Percentiles rank a stretch among this genome's conserved stretches.
These are phyloP conservation scores for Phytophthora cactorum DNA, from an alignment of 352 stramenopile species.

Conservation along the genomic window DNA sequence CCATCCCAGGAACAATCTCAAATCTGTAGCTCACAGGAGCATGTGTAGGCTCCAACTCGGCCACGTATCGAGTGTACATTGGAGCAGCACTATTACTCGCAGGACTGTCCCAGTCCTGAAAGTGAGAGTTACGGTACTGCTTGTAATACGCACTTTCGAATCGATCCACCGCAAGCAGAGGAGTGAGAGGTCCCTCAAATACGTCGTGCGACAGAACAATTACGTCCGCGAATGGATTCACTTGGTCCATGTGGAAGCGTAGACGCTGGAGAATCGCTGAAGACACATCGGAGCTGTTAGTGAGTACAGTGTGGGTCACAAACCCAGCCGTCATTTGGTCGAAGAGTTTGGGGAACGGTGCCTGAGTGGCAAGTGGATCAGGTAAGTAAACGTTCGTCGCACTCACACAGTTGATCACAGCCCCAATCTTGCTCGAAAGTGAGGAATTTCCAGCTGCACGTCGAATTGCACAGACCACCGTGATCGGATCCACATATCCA, in stretches of 20 bases:
- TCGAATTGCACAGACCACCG: slow-evolving; percentile 52
- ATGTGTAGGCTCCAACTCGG: slow-evolving; percentile 34
- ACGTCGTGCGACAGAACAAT: slow-evolving; percentile 66
- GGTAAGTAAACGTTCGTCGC: slow-evolving; percentile 65
- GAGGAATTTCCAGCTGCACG: slow-evolving; percentile 8
- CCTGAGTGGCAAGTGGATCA: slow-evolving; percentile 41
- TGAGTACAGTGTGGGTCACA: slow-evolving; percentile 70
- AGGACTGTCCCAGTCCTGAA: slow-evolving; percentile 45
- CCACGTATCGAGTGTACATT: slow-evolving; percentile 31
- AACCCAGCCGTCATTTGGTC: slow-evolving; percentile 74
- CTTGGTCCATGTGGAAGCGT: slow-evolving; percentile 70
- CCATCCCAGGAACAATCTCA: slow-evolving; percentile 52
- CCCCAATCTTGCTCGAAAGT: slow-evolving; percentile 49
- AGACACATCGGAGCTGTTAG: slow-evolving; percentile 52
- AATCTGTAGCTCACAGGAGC: slow-evolving; percentile 51
- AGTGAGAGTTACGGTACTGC: slow-evolving; percentile 56
- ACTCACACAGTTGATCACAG: slow-evolving; percentile 57
- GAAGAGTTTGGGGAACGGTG: slow-evolving; percentile 65
- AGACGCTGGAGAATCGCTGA: slow-evolving; percentile 48
- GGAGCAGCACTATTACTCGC: background rate
- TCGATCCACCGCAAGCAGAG: slow-evolving; percentile 57
- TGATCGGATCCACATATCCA: slow-evolving; percentile 68
- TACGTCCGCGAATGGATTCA: slow-evolving; percentile 76
- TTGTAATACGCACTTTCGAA: slow-evolving; percentile 70
- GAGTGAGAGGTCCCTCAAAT: slow-evolving; percentile 65